These are phyloP conservation scores for Monosporascus sp. DNA, from an alignment of 2,329 filamentous ascomycete genomes.

Conservation along the genomic window DNA sequence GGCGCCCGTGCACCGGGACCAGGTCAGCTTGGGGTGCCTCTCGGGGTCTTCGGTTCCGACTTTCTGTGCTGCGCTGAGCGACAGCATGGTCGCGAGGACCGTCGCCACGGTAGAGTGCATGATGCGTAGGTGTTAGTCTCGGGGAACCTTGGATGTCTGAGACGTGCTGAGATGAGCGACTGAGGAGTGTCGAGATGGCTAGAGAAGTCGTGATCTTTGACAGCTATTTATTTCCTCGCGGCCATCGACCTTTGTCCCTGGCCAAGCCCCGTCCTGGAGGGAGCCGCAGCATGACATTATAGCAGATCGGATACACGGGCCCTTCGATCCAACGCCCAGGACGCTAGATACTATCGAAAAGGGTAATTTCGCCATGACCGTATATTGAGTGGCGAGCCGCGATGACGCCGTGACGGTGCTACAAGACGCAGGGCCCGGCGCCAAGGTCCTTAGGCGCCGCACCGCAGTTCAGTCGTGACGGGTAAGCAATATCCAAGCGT, in stretches of 20 bases:
- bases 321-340: not conserved
- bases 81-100: not conserved
- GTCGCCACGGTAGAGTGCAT: not conserved
- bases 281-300: not conserved
- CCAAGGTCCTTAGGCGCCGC: not conserved
- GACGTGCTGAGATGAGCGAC: not conserved
- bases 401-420: not conserved
- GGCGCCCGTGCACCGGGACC: slow-evolving; percentile 36
- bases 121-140: not conserved
- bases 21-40: slow-evolving; percentile 39
- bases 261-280: not conserved
- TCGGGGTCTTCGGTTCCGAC: slow-evolving; percentile 19
- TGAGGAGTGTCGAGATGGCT: not conserved
- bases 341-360: not conserved
- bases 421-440: not conserved
- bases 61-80: not conserved
- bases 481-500: too few species aligned
- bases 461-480: too few species aligned
- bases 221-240: not conserved
- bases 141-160: not conserved
- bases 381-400: not conserved
- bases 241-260: not conserved
- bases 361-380: not conserved
- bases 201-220: not conserved
- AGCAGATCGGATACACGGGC: not conserved